phyloP scores from a whole-genome alignment of 1,139 yeast species.

The Scheffersomyces quercinus region DNA sequence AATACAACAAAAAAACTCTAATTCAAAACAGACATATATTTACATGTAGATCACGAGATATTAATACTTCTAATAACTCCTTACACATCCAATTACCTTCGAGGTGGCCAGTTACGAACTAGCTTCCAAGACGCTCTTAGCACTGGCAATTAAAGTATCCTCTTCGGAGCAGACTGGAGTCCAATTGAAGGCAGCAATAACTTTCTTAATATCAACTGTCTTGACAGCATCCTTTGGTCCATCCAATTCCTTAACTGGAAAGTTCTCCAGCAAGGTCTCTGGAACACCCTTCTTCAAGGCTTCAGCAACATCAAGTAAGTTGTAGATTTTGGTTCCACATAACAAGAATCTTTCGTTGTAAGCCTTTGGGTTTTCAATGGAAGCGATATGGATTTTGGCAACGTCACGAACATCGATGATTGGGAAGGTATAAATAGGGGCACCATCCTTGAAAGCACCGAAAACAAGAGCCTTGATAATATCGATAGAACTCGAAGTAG shows the following conservation, averaged over 20 bases:
- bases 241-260: not conserved
- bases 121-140: not conserved
- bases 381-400: not conserved
- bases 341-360: slow-evolving; percentile 1
- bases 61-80: too few relatives aligned
- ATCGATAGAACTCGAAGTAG: slow-evolving; percentile 16
- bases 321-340: not conserved
- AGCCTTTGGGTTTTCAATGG: not conserved
- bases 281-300: not conserved
- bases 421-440: not conserved
- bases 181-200: not conserved
- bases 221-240: not conserved
- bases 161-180: not conserved
- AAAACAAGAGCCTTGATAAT: not conserved
- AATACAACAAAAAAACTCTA: too few relatives aligned
- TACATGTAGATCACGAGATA: too few relatives aligned
- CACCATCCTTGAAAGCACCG: not conserved
- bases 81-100: too few relatives aligned
- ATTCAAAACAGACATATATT: too few relatives aligned
- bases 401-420: not conserved
- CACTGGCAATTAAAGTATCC: not conserved
- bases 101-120: not conserved
- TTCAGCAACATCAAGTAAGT: not conserved
- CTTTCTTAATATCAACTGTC: not conserved
- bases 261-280: not conserved